Conservation (phyloP, 2,329 filamentous ascomycete species). For the Talaromyces sp. region DNA sequence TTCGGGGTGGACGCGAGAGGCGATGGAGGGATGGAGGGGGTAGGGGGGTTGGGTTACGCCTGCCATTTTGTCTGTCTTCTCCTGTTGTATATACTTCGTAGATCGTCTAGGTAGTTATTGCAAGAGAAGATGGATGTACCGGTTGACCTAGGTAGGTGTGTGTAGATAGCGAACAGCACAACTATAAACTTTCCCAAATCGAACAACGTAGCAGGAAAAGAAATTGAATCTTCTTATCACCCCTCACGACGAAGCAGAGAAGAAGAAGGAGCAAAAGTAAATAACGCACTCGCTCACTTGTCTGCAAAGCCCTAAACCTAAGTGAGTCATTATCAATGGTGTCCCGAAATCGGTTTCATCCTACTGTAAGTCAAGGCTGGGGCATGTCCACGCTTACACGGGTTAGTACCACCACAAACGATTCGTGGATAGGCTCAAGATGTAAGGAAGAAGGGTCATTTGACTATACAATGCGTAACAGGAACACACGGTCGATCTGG, state of each 20-base stretch:
- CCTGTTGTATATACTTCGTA: neutral
- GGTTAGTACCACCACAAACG: neutral
- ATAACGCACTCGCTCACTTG: neutral
- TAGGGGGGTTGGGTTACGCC: constrained; percentile 40
- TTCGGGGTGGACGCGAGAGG: constrained; percentile 49
- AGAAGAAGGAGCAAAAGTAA: neutral
- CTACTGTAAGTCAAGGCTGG: neutral
- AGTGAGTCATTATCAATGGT: neutral
- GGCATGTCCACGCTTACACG: neutral
- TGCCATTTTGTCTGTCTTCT: constrained; percentile 8
- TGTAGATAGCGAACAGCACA: neutral
- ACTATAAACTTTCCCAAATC: neutral
- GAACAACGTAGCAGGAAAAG: too few species aligned
- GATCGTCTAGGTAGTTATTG: neutral
- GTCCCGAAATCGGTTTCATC: neutral
- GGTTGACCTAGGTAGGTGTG: neutral
- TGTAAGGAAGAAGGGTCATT: neutral
- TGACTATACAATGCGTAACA: neutral
- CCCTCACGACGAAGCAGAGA: neutral
- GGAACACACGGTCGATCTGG: neutral
- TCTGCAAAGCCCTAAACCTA: neutral
- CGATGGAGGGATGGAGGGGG: constrained; percentile 50
- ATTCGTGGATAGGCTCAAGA: neutral
- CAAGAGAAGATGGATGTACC: neutral
- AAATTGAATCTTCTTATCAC: neutral